phyloP scores from a whole-genome alignment of 257 asterid genomes.

The Fraxinus anomala region DNA sequence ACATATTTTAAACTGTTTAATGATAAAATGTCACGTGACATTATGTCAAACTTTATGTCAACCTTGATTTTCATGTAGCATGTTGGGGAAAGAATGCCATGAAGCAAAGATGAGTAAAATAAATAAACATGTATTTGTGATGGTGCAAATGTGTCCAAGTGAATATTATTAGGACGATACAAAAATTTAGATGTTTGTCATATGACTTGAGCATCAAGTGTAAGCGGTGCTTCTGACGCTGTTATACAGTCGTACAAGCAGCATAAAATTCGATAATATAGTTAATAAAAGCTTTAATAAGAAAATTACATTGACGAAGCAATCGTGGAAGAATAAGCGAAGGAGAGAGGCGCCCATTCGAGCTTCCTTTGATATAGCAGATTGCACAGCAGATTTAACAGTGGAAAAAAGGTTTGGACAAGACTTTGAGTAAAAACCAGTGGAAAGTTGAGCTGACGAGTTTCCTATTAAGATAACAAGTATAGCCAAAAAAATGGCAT shows the following conservation, averaged over 20 bases:
- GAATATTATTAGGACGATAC: too few species aligned
- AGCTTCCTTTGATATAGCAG: conserved; percentile 62
- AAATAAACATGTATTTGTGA: too few species aligned
- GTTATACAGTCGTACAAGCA: not conserved
- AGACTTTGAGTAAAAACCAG: conserved; percentile 53
- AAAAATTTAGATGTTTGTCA: too few species aligned
- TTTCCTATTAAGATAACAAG: conserved; percentile 38
- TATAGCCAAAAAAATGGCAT: conserved; percentile 37
- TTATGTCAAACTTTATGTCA: too few species aligned
- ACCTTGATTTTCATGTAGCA: too few species aligned
- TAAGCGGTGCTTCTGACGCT: too few species aligned
- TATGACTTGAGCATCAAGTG: too few species aligned
- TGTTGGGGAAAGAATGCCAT: too few species aligned
- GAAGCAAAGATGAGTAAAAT: too few species aligned
- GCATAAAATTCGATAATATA: not conserved
- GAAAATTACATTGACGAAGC: conserved; percentile 73
- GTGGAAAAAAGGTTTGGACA: conserved; percentile 58
- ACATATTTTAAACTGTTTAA: too few species aligned
- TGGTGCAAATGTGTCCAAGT: too few species aligned
- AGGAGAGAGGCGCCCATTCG: conserved; percentile 97
- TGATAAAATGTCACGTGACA: too few species aligned
- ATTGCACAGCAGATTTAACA: conserved; percentile 47
- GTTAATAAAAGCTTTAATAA: not conserved
- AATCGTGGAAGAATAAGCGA: conserved; percentile 83
- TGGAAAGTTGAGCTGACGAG: conserved; percentile 71